Percentiles rank a stretch among this genome's conserved stretches.
These are phyloP conservation scores for Stephania japonica DNA, from an alignment of 164 flowering plant genomes.

Conservation along the genomic window DNA sequence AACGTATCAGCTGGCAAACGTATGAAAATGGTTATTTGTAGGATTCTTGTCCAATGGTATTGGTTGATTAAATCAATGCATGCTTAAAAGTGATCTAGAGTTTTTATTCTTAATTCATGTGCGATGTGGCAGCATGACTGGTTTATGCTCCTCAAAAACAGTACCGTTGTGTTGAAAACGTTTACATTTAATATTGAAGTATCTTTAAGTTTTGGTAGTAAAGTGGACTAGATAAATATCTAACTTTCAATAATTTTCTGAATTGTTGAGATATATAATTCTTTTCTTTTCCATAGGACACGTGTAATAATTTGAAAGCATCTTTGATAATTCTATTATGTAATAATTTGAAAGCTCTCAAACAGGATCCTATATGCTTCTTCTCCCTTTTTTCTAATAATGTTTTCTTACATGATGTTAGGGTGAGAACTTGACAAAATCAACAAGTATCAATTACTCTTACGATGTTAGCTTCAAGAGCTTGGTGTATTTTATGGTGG, in stretches of 20 bases:
- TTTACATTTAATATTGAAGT: too few species aligned
- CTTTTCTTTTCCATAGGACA: background rate
- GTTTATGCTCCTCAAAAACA: background rate
- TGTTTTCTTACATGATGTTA: slow-evolving; percentile 21
- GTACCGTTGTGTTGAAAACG: too few species aligned
- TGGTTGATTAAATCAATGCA: too few species aligned
- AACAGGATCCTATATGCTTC: background rate
- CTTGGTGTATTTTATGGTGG: slow-evolving; percentile 89
- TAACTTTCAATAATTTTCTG: background rate
- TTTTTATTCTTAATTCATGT: background rate
- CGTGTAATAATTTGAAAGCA: background rate
- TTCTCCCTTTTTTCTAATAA: background rate
- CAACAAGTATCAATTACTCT: slow-evolving; percentile 29
- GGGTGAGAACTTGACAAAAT: slow-evolving; percentile 36
- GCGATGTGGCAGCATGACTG: background rate
- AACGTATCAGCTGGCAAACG: too few species aligned
- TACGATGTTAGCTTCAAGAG: slow-evolving; percentile 51
- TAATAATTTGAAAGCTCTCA: background rate
- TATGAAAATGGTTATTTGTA: too few species aligned
- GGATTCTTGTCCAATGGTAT: background rate
- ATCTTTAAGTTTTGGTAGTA: background rate
- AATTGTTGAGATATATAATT: background rate
- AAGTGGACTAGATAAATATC: background rate
- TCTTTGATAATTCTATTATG: background rate
- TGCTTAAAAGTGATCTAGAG: background rate